Evolutionary conservation across 345 rosid species (phyloP).

Genomic region (Euphorbia tirucalli): DNA sequence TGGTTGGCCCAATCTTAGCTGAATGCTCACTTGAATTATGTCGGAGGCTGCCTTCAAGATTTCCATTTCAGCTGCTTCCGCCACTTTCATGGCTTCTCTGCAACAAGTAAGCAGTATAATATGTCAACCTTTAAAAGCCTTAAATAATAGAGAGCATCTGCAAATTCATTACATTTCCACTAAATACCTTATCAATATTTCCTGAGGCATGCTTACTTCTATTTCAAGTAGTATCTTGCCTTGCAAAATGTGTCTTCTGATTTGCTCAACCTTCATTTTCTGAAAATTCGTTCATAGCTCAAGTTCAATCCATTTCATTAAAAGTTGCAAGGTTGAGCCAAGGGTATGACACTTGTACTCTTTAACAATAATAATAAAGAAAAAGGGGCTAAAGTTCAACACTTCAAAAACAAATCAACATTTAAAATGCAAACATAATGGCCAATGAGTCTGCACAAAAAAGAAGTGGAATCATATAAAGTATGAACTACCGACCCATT

Average conservation of each 20-base stretch:
- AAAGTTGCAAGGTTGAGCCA: too few species aligned
- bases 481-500: too few species aligned
- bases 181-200: conserved; percentile 34
- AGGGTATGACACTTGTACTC: too few species aligned
- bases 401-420: too few species aligned
- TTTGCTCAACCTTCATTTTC: conserved; percentile 62
- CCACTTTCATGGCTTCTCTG: conserved; percentile 64
- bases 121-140: too few species aligned
- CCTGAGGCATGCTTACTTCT: conserved; percentile 43
- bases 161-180: neutral
- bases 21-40: conserved; percentile 51
- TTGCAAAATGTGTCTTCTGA: conserved; percentile 64
- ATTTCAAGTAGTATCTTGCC: conserved; percentile 56
- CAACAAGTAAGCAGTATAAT: neutral
- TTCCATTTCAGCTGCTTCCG: conserved; percentile 54
- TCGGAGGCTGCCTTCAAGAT: conserved; percentile 42
- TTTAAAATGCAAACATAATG: neutral
- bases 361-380: too few species aligned
- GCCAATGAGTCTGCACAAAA: too few species aligned
- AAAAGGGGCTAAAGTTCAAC: too few species aligned
- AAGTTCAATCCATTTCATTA: too few species aligned
- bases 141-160: neutral
- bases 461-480: too few species aligned
- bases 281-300: conserved; percentile 22
- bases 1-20: conserved; percentile 51